Conservation (phyloP, 768 basidiomycete genomes). For the Porpolomopsis calyptriformis region DNA sequence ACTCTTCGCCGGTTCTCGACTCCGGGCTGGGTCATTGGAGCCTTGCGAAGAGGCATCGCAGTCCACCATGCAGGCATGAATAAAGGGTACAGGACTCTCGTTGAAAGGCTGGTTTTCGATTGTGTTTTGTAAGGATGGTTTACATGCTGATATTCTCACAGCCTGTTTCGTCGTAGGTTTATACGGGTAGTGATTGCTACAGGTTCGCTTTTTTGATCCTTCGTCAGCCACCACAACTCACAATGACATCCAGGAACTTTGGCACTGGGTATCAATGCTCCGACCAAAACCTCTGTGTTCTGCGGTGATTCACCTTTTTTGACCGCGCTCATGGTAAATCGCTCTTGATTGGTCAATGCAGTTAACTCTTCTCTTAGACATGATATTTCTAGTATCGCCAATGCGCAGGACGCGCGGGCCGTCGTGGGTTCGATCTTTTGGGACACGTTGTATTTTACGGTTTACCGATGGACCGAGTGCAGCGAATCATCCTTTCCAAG, state of each 20-base stretch:
- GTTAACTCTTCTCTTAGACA: conserved; percentile 5
- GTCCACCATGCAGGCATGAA: conserved; percentile 67
- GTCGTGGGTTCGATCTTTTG: conserved; percentile 87
- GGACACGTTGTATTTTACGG: conserved; percentile 86
- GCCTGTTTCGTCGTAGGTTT: conserved; percentile 52
- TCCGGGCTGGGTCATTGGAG: conserved; percentile 35
- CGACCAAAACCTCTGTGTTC: conserved; percentile 55
- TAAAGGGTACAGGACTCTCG: conserved; percentile 43
- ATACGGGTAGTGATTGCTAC: conserved; percentile 60
- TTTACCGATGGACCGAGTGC: conserved; percentile 49
- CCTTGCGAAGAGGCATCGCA: conserved; percentile 50
- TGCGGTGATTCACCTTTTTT: conserved; percentile 51
- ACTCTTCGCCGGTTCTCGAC: conserved; percentile 27
- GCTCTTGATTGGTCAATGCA: background rate
- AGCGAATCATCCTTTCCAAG: conserved; percentile 52
- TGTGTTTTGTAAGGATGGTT: background rate
- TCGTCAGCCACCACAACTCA: background rate
- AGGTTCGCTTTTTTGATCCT: conserved; percentile 22
- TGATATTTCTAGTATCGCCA: conserved; percentile 66
- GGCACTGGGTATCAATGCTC: conserved; percentile 68
- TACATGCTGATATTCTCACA: conserved; percentile 14
- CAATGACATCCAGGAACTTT: conserved; percentile 38
- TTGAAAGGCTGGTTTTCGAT: conserved; percentile 37
- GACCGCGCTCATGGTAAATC: conserved; percentile 47
- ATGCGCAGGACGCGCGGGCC: conserved; percentile 97